Conservation (phyloP, 139 green algal genomes). For the Chlorella sp. region DNA sequence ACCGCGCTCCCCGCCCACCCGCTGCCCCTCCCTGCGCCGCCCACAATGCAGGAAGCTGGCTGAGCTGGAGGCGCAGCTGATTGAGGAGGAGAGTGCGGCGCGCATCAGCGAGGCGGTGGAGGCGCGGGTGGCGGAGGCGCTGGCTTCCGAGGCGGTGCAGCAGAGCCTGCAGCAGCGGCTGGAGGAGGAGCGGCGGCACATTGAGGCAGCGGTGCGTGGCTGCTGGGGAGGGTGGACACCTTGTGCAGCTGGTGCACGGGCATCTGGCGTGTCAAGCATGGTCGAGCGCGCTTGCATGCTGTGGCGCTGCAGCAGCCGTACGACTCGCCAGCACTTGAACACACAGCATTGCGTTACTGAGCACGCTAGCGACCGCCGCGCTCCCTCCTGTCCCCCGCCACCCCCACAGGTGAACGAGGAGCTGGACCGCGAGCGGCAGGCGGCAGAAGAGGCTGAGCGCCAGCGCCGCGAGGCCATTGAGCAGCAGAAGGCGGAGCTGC, state of each 20-base stretch:
- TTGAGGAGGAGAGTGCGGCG: constrained; percentile 54
- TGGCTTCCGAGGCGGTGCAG: constrained; percentile 63
- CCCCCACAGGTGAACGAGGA: constrained; percentile 63
- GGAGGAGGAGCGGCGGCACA: constrained; percentile 52
- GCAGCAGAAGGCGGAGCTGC: constrained; percentile 62
- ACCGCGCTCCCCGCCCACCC: background rate
- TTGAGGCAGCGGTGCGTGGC: constrained; percentile 56
- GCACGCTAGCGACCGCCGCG: background rate
- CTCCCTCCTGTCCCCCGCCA: background rate
- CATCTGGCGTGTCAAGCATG: no score
- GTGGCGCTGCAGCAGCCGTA: background rate
- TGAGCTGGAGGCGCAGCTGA: constrained; percentile 53
- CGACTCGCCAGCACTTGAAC: no score
- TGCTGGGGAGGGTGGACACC: background rate
- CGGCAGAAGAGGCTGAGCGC: constrained; percentile 49
- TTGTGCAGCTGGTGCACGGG: no score
- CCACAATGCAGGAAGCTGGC: constrained; percentile 34
- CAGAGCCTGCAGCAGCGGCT: constrained; percentile 55
- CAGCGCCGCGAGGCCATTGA: constrained; percentile 55
- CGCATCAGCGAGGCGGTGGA: constrained; percentile 51
- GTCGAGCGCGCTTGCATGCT: no score
- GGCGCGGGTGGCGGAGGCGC: constrained; percentile 56
- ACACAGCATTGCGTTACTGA: no score
- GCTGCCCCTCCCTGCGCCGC: no score
- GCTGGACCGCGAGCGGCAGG: constrained; percentile 58